Evolutionary conservation across 2,329 filamentous ascomycete genomes (phyloP).

Genomic region (Elsinoe arachidis): DNA sequence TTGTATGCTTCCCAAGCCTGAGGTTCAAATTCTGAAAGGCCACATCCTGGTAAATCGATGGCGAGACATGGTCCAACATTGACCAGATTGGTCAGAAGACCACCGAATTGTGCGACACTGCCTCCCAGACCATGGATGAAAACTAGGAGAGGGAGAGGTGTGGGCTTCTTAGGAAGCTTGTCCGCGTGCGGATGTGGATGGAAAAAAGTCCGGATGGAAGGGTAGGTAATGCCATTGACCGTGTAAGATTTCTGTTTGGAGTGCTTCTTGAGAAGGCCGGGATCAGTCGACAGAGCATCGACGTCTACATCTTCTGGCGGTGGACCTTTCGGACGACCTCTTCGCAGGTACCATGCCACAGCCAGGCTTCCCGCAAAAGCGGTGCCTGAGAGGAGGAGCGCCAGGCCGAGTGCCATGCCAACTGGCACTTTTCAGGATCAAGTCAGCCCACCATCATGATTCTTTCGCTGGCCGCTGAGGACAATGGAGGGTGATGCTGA

Average conservation of each 20-base stretch:
- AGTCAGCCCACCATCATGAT: neutral
- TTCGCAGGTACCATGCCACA: conserved; percentile 9
- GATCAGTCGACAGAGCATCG: conserved; percentile 55
- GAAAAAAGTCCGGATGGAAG: conserved; percentile 72
- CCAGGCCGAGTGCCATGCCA: conserved; percentile 7
- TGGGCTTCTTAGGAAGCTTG: conserved; percentile 65
- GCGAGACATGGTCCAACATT: conserved; percentile 78
- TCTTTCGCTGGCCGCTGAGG: neutral
- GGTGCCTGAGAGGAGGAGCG: conserved; percentile 4
- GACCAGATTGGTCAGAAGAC: conserved; percentile 69
- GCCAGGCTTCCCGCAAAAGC: conserved; percentile 10
- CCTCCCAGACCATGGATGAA: conserved; percentile 93
- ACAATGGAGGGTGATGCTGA: neutral
- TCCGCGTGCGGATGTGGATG: conserved; percentile 72
- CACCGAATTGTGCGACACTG: conserved; percentile 77
- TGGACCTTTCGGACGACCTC: neutral
- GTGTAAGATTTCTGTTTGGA: conserved; percentile 63
- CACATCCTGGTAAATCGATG: conserved; percentile 85
- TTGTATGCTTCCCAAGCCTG: conserved; percentile 70
- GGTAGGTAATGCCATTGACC: conserved; percentile 57
- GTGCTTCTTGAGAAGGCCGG: conserved; percentile 69
- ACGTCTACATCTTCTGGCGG: conserved; percentile 3
- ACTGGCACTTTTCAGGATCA: neutral
- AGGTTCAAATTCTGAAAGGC: conserved; percentile 65
- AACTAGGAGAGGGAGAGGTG: conserved; percentile 72